phyloP scores from a whole-genome alignment of 2,329 filamentous ascomycete genomes.

The Ophiocordyceps sinensis region DNA sequence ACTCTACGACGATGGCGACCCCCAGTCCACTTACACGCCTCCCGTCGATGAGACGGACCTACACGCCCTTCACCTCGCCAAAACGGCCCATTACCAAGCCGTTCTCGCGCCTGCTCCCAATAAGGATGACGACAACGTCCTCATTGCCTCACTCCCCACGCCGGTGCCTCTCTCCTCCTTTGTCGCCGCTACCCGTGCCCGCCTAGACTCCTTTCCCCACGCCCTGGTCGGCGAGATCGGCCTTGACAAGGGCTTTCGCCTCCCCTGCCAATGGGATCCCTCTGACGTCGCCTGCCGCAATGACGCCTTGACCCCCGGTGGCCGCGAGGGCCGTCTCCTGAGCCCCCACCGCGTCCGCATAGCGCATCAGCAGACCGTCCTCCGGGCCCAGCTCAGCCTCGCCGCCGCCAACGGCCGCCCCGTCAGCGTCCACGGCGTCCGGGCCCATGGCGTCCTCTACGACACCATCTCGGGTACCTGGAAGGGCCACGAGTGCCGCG shows the following conservation, averaged over 20 bases:
- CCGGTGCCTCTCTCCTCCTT: slow-evolving; percentile 46
- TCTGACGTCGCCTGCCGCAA: slow-evolving; percentile 12
- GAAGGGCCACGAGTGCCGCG: slow-evolving; percentile 53
- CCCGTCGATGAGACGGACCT: slow-evolving; percentile 7
- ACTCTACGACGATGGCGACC: slow-evolving; percentile 46
- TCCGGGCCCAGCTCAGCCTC: slow-evolving; percentile 54
- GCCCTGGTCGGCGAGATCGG: slow-evolving; percentile 68
- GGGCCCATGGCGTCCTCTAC: slow-evolving; percentile 58
- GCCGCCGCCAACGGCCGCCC: slow-evolving; percentile 52
- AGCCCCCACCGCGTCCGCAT: slow-evolving; percentile 54
- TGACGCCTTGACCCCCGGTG: slow-evolving; percentile 45
- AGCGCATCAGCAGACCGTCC: slow-evolving; percentile 51
- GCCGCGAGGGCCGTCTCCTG: slow-evolving; percentile 53
- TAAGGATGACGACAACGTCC: slow-evolving; percentile 19
- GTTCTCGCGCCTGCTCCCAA: slow-evolving; percentile 42
- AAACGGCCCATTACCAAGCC: slow-evolving; percentile 47
- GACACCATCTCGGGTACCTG: slow-evolving; percentile 51
- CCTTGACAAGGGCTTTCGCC: slow-evolving; percentile 61
- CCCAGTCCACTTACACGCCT: slow-evolving; percentile 21
- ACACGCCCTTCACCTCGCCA: slow-evolving; percentile 18
- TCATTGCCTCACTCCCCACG: slow-evolving; percentile 38
- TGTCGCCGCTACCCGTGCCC: slow-evolving; percentile 36
- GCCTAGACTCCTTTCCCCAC: slow-evolving; percentile 41
- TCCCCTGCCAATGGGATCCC: slow-evolving; percentile 45
- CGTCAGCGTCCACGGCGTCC: slow-evolving; percentile 60